These are phyloP conservation scores for Globisporangium paroecandrum DNA, from an alignment of 352 stramenopile species.

Conservation along the genomic window DNA sequence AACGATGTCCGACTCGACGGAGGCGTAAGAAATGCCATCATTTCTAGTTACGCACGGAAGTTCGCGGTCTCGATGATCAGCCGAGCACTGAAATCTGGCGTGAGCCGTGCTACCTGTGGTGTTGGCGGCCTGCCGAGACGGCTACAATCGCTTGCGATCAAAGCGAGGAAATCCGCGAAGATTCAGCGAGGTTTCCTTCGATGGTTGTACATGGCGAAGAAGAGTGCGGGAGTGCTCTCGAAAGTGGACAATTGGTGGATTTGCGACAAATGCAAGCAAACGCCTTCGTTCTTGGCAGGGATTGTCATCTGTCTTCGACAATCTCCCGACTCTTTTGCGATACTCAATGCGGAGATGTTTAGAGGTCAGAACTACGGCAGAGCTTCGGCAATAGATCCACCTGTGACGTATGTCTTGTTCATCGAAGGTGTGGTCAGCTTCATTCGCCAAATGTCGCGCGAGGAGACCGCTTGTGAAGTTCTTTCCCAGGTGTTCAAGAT, in stretches of 20 bases:
- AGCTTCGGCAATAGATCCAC: background rate
- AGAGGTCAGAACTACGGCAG: background rate
- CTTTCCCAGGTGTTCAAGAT: slow-evolving; percentile 15
- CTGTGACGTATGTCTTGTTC: background rate
- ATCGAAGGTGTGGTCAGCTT: background rate
- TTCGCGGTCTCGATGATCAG: background rate
- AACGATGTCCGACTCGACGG: background rate
- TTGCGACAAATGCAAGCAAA: slow-evolving; percentile 11
- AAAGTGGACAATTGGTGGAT: background rate
- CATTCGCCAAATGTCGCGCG: background rate
- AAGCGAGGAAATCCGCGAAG: slow-evolving; percentile 20
- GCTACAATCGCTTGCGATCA: slow-evolving; percentile 10
- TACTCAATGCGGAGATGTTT: background rate
- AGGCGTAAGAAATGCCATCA: background rate
- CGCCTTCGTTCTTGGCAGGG: slow-evolving; percentile 17
- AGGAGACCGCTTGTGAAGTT: background rate
- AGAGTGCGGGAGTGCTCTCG: background rate
- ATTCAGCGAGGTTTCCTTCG: slow-evolving; percentile 27
- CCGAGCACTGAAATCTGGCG: background rate
- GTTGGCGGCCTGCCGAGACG: background rate
- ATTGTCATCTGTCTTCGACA: slow-evolving; percentile 15
- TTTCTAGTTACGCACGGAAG: background rate
- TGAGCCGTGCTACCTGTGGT: background rate
- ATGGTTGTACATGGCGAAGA: slow-evolving; percentile 24
- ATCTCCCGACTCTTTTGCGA: background rate